Evolutionary conservation across 1,284 basidiomycete genomes (phyloP).

Genomic region (Boletus smithii): DNA sequence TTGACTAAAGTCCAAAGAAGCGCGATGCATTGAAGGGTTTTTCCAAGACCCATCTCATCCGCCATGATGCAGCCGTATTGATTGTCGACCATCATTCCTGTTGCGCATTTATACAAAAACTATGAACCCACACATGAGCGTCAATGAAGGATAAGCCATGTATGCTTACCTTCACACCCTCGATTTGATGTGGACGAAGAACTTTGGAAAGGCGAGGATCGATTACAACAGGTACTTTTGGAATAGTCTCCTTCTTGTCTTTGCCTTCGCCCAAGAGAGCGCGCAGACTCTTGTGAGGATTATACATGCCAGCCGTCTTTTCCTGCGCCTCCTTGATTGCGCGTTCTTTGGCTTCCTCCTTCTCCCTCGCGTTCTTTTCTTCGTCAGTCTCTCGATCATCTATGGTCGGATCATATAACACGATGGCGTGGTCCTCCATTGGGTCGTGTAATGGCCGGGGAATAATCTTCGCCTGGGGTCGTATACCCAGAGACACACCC

Average conservation of each 20-base stretch:
- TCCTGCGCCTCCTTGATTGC: slow-evolving; percentile 63
- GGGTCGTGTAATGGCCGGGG: slow-evolving; percentile 94
- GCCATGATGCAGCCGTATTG: slow-evolving; percentile 99
- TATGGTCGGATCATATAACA: slow-evolving; percentile 94
- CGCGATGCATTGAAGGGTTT: slow-evolving; percentile 95
- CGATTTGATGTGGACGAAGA: slow-evolving; percentile 94
- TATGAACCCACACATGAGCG: slow-evolving; percentile 32
- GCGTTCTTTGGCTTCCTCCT: slow-evolving; percentile 65
- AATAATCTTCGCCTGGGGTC: slow-evolving; percentile 78
- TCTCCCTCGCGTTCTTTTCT: slow-evolving; percentile 66
- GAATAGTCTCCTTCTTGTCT: slow-evolving; percentile 61
- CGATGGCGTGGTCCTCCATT: slow-evolving; percentile 97
- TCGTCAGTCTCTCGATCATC: slow-evolving; percentile 89
- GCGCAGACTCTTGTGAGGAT: slow-evolving; percentile 91
- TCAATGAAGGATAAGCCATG: not conserved
- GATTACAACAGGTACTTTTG: slow-evolving; percentile 95
- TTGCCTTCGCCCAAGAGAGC: slow-evolving; percentile 76
- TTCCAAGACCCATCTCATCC: slow-evolving; percentile 97
- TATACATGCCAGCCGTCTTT: slow-evolving; percentile 68
- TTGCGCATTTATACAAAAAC: slow-evolving; percentile 95
- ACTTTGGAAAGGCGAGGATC: slow-evolving; percentile 87
- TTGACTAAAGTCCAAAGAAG: slow-evolving; percentile 97
- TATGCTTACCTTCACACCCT: slow-evolving; percentile 85
- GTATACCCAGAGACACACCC: slow-evolving; percentile 80
- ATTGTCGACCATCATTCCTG: slow-evolving; percentile 87